phyloP scores from a whole-genome alignment of 441 rosid species.

The Jatropha multifida region DNA sequence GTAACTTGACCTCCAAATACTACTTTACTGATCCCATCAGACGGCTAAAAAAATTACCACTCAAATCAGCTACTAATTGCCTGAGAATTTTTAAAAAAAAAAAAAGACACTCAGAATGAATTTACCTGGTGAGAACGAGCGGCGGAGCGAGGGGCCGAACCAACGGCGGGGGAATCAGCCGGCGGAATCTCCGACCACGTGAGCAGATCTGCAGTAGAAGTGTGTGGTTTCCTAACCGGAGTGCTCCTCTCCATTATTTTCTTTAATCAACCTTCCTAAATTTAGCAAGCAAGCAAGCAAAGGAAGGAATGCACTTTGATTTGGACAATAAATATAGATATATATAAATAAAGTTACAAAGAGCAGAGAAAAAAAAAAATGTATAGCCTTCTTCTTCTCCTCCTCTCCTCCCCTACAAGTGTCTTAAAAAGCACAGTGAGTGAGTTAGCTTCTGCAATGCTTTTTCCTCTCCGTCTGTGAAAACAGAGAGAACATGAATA shows the following conservation, averaged over 20 bases:
- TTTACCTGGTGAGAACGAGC: constrained; percentile 66
- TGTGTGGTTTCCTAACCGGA: constrained; percentile 86
- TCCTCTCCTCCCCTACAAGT: neutral
- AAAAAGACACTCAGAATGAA: neutral
- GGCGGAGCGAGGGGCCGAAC: constrained; percentile 61
- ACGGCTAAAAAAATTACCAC: constrained; percentile 49
- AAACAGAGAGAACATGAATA: neutral
- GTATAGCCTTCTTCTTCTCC: neutral
- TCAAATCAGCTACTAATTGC: neutral
- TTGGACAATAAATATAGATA: neutral
- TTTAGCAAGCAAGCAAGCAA: neutral
- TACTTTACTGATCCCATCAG: constrained; percentile 92
- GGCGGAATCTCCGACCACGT: constrained; percentile 88
- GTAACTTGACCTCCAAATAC: constrained; percentile 99
- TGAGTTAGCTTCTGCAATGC: neutral
- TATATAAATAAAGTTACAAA: neutral
- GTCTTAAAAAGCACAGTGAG: neutral
- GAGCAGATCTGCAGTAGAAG: constrained; percentile 97
- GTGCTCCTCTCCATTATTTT: constrained; percentile 77
- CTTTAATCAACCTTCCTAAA: neutral
- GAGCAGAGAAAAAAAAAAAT: neutral
- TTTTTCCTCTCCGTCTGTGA: neutral
- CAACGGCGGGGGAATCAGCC: constrained; percentile 43
- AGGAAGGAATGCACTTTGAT: neutral
- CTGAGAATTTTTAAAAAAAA: neutral